Percentiles rank a stretch among this genome's conserved stretches.
Conservation (phyloP, 441 rosid genomes). For the Brassica hybrid region DNA sequence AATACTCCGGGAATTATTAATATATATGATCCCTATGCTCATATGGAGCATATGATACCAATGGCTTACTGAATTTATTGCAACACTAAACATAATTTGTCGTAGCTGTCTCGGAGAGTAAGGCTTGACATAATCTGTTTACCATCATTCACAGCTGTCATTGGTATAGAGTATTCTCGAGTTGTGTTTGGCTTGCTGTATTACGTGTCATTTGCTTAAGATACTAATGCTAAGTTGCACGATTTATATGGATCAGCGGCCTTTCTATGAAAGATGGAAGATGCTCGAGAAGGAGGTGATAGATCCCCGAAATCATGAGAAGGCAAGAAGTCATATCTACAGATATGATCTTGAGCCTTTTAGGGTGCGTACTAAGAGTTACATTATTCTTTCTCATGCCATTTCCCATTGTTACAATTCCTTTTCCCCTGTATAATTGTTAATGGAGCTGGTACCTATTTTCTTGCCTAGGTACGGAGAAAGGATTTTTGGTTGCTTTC, state of each 20-base stretch:
- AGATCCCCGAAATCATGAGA: conserved; percentile 90
- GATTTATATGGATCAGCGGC: no score
- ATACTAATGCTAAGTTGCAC: no score
- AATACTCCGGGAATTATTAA: no score
- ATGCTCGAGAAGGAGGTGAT: conserved; percentile 97
- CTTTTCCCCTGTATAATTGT: conserved; percentile 11
- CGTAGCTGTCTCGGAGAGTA: background rate
- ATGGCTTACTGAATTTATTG: conserved; percentile 10
- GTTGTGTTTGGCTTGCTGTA: no score
- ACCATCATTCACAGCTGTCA: no score
- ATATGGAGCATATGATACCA: no score
- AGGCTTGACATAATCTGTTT: no score
- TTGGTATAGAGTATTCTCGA: no score
- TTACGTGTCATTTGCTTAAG: no score
- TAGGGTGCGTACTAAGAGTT: conserved; percentile 65
- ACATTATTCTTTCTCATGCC: conserved; percentile 2
- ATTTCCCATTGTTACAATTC: conserved; percentile 2
- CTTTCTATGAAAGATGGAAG: no score
- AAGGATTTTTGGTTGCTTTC: conserved; percentile 99
- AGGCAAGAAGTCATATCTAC: conserved; percentile 60
- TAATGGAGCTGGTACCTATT: conserved; percentile 40
- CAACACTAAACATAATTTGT: conserved; percentile 9
- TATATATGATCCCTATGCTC: background rate
- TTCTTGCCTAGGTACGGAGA: conserved; percentile 77
- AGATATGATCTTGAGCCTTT: conserved; percentile 98